Percentiles rank a stretch among this genome's conserved stretches.
These are phyloP conservation scores for Coniochaeta prunicola DNA, from an alignment of 2,329 filamentous ascomycete species.

Conservation along the genomic window DNA sequence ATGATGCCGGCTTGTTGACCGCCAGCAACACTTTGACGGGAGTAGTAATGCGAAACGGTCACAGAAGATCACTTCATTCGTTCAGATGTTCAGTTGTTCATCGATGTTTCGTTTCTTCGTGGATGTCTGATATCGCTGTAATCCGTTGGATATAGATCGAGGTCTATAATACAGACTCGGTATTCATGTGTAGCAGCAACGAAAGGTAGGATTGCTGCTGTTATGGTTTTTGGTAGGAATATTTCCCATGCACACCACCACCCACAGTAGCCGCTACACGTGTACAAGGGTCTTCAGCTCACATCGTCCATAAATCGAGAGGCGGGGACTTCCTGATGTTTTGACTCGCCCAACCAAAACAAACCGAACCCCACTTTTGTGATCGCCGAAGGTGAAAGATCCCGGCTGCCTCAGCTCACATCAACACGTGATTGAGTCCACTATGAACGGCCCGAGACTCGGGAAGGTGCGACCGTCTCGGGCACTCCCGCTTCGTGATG, in stretches of 20 bases:
- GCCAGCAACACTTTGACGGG: background rate
- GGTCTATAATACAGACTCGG: background rate
- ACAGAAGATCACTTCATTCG: background rate
- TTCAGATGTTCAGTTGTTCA: slow-evolving; percentile 1
- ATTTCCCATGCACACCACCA: no score
- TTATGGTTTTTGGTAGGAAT: background rate
- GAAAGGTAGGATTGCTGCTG: background rate
- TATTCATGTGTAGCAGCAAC: background rate
- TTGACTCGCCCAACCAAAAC: slow-evolving; percentile 1
- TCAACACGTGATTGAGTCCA: background rate
- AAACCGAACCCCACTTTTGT: background rate
- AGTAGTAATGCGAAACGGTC: background rate
- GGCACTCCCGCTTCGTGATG: background rate
- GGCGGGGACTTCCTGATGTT: background rate
- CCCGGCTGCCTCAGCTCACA: background rate
- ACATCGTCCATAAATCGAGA: background rate
- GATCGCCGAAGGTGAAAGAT: background rate
- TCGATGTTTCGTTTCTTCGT: background rate
- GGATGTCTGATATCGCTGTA: background rate
- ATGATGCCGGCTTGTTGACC: slow-evolving; percentile 20
- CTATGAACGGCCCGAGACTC: background rate
- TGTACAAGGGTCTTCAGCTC: background rate
- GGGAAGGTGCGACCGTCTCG: background rate
- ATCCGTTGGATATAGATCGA: background rate
- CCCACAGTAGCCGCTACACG: no score